phyloP scores from a whole-genome alignment of 2,329 filamentous ascomycete species.

The Fusarium austroafricanum region DNA sequence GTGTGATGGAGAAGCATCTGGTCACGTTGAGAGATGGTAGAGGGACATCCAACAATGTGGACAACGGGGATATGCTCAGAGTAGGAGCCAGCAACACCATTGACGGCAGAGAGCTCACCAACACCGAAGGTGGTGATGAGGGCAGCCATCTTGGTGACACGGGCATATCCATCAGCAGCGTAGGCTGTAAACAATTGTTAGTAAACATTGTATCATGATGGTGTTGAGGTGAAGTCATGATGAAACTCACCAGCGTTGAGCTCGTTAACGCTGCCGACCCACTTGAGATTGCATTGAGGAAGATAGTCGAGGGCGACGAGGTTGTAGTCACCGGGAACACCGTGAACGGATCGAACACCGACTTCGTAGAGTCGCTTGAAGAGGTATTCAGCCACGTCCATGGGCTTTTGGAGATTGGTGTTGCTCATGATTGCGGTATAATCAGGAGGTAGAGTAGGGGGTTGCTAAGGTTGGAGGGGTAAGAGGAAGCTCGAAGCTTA shows the following conservation, averaged over 20 bases:
- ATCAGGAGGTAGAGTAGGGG: not conserved
- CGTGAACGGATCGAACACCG: slow-evolving; percentile 73
- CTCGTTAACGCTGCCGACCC: slow-evolving; percentile 78
- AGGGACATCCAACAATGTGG: slow-evolving; percentile 71
- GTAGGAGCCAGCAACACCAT: slow-evolving; percentile 79
- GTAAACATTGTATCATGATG: slow-evolving; percentile 12
- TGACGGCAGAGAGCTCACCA: slow-evolving; percentile 78
- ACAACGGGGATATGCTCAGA: slow-evolving; percentile 78
- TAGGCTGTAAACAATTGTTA: slow-evolving; percentile 63
- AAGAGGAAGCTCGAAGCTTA: slow-evolving; percentile 21
- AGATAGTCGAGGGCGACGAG: slow-evolving; percentile 76
- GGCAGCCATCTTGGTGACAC: slow-evolving; percentile 76
- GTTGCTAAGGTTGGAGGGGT: slow-evolving; percentile 12
- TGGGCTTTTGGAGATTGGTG: slow-evolving; percentile 58
- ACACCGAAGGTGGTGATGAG: slow-evolving; percentile 82
- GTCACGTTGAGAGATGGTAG: slow-evolving; percentile 60
- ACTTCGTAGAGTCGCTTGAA: slow-evolving; percentile 73
- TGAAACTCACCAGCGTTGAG: slow-evolving; percentile 72
- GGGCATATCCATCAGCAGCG: slow-evolving; percentile 83
- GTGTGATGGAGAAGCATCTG: slow-evolving; percentile 73
- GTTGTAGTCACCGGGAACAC: slow-evolving; percentile 80
- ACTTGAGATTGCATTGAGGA: slow-evolving; percentile 66
- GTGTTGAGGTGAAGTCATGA: slow-evolving; percentile 26
- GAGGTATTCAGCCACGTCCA: slow-evolving; percentile 75
- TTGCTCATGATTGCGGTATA: slow-evolving; percentile 35